Evolutionary conservation across 129 eudicot genomes (phyloP).

Genomic region (Tanacetum coccineum): DNA sequence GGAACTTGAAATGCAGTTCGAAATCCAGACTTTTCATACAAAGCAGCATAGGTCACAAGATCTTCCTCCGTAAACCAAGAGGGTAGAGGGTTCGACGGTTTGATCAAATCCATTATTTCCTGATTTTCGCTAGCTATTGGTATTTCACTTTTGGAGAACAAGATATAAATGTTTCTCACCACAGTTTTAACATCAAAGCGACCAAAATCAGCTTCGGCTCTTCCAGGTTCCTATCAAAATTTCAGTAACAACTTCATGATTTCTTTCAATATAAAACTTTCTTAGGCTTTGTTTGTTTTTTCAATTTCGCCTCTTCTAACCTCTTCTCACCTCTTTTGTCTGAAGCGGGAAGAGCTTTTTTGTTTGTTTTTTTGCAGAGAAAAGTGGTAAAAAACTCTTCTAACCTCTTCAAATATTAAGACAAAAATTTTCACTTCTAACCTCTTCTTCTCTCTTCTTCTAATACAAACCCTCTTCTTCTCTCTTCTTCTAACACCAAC

Average conservation of each 20-base stretch:
- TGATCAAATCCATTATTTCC: slow-evolving; percentile 21
- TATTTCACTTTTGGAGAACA: slow-evolving; percentile 24
- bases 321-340: too few species aligned
- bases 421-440: too few species aligned
- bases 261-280: background rate
- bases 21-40: slow-evolving; percentile 24
- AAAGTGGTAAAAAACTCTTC: too few species aligned
- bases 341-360: too few species aligned
- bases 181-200: slow-evolving; percentile 21
- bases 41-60: slow-evolving; percentile 12
- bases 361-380: too few species aligned
- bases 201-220: slow-evolving; percentile 29
- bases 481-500: too few species aligned
- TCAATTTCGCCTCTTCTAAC: too few species aligned
- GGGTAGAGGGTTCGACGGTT: slow-evolving; percentile 11
- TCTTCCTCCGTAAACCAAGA: slow-evolving; percentile 23
- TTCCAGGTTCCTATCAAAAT: slow-evolving; percentile 14
- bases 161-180: slow-evolving; percentile 24
- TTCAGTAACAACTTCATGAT: background rate
- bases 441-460: too few species aligned
- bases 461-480: too few species aligned
- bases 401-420: too few species aligned
- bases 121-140: slow-evolving; percentile 18
- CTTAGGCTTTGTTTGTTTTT: too few species aligned
- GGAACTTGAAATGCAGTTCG: slow-evolving; percentile 27